Conservation (phyloP, 371 early-diverging fungal genomes). For the Batrachochytrium dendrobatidis region DNA sequence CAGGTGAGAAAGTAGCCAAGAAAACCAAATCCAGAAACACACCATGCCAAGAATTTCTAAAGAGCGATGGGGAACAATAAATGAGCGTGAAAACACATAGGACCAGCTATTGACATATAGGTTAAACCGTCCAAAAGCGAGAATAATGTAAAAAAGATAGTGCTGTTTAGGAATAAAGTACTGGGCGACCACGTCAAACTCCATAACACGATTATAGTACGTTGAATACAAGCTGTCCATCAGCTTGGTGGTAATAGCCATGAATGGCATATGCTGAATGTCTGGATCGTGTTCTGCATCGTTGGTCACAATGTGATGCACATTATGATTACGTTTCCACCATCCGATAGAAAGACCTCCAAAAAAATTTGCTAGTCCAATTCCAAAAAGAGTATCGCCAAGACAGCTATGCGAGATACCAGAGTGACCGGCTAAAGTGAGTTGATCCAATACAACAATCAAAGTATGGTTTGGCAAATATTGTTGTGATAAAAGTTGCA, state of each 20-base stretch:
- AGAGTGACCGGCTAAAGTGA: constrained; percentile 69
- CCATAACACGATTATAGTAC: constrained; percentile 77
- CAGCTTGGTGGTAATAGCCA: constrained; percentile 78
- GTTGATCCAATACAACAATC: background rate
- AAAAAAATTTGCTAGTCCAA: constrained; percentile 67
- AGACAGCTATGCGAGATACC: constrained; percentile 70
- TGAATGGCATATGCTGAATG: constrained; percentile 93
- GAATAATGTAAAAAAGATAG: constrained; percentile 73
- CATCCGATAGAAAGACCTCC: constrained; percentile 90
- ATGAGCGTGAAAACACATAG: constrained; percentile 40
- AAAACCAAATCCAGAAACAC: constrained; percentile 76
- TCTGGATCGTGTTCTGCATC: constrained; percentile 86
- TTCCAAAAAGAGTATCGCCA: constrained; percentile 75
- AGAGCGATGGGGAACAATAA: constrained; percentile 57
- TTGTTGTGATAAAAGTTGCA: background rate
- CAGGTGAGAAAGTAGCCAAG: constrained; percentile 54
- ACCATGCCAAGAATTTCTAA: constrained; percentile 65
- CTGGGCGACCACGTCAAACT: constrained; percentile 68
- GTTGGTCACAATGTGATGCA: constrained; percentile 65
- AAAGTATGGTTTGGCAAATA: background rate
- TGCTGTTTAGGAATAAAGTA: constrained; percentile 77
- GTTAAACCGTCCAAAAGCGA: constrained; percentile 88
- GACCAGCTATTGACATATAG: constrained; percentile 70
- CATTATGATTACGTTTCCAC: constrained; percentile 95
- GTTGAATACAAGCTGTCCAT: constrained; percentile 80